These are phyloP conservation scores for Drechslerella stenobrocha DNA, from an alignment of 2,329 filamentous ascomycete genomes.

Conservation along the genomic window DNA sequence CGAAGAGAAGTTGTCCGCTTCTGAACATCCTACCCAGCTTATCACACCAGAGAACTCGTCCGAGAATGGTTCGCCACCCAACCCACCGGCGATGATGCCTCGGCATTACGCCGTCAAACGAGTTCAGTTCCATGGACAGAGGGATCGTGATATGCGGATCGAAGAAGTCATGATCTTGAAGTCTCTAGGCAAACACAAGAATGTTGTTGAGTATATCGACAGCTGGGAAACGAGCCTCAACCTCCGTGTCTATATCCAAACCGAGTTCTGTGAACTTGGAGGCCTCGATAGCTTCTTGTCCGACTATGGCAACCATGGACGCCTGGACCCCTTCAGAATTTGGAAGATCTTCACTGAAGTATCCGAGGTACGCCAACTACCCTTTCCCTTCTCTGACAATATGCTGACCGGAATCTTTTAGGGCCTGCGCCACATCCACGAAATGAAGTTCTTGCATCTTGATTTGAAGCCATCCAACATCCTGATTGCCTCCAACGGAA, in stretches of 20 bases:
- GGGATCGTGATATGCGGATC: slow-evolving; percentile 79
- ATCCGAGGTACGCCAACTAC: slow-evolving; percentile 69
- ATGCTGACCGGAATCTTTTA: slow-evolving; percentile 57
- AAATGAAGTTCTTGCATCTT: slow-evolving; percentile 80
- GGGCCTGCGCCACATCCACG: slow-evolving; percentile 88
- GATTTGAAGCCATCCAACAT: slow-evolving; percentile 85
- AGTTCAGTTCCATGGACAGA: slow-evolving; percentile 75
- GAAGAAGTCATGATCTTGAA: slow-evolving; percentile 80
- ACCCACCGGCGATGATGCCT: slow-evolving; percentile 60
- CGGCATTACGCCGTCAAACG: slow-evolving; percentile 88
- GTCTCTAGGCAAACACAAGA: slow-evolving; percentile 75
- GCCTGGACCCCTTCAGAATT: slow-evolving; percentile 94
- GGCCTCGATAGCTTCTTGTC: slow-evolving; percentile 83
- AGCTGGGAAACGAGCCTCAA: slow-evolving; percentile 79
- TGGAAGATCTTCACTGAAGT: slow-evolving; percentile 96
- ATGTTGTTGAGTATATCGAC: slow-evolving; percentile 80
- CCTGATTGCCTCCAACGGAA: slow-evolving; percentile 77
- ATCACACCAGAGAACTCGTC: slow-evolving; percentile 58
- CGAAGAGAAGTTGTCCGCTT: slow-evolving; percentile 58
- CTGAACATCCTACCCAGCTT: slow-evolving; percentile 58
- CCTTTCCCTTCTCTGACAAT: slow-evolving; percentile 3
- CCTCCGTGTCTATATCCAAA: slow-evolving; percentile 86
- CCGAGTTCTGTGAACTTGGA: slow-evolving; percentile 93
- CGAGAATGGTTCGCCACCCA: slow-evolving; percentile 61
- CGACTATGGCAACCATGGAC: slow-evolving; percentile 78